A percentile compares a stretch with the other conserved stretches of the same genome.
Evolutionary conservation across 1,139 yeast species (phyloP).

Genomic region (Blastobotrys raffinosifermentans): DNA sequence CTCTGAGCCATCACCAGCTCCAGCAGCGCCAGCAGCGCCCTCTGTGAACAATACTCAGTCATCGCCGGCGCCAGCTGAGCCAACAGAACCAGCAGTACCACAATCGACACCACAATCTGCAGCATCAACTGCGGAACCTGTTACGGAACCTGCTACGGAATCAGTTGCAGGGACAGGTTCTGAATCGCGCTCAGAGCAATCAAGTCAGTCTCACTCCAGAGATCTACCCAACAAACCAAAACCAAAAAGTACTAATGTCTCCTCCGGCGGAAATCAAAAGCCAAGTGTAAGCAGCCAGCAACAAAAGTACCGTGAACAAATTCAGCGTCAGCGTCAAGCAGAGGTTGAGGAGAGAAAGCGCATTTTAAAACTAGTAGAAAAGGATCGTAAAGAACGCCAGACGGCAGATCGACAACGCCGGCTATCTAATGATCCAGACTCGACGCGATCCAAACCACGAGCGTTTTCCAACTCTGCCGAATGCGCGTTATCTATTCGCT

Average conservation of each 20-base stretch:
- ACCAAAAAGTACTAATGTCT: neutral
- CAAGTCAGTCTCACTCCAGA: constrained; percentile 7
- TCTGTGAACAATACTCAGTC: neutral
- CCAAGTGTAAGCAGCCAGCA: neutral
- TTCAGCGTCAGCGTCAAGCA: constrained; percentile 36
- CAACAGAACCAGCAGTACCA: no score
- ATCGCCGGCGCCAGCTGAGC: no score
- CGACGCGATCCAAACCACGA: neutral
- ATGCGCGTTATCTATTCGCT: constrained; percentile 46
- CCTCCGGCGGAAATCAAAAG: neutral
- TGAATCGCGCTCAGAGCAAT: neutral
- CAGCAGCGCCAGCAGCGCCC: neutral
- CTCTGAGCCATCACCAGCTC: neutral
- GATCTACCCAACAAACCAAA: no score
- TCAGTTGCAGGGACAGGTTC: constrained; percentile 1
- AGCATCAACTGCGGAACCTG: neutral
- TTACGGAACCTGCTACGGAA: neutral
- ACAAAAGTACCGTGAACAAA: constrained; percentile 37
- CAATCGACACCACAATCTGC: neutral
- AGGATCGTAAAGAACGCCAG: constrained; percentile 47
- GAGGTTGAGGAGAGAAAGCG: constrained; percentile 49
- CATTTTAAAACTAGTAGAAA: constrained; percentile 44
- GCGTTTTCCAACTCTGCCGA: constrained; percentile 10
- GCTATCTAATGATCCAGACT: neutral
- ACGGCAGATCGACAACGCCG: constrained; percentile 14